Evolutionary conservation across 805 yeast species (phyloP).

Genomic region (Suhomyces emberorum): DNA sequence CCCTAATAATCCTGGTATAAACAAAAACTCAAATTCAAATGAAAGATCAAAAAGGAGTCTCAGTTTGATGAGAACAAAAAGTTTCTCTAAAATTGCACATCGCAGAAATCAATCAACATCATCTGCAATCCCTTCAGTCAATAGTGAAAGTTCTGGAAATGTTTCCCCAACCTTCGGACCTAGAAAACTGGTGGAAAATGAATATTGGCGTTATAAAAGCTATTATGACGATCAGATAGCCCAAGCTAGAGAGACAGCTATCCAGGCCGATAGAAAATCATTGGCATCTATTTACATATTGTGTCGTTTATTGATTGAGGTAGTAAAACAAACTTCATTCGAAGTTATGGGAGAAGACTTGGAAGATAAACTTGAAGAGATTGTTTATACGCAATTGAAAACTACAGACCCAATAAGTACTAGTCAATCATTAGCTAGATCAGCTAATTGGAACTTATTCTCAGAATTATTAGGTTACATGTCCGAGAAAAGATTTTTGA

Average conservation of each 20-base stretch:
- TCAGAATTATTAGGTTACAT: constrained; percentile 87
- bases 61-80: constrained; percentile 38
- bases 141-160: constrained; percentile 1
- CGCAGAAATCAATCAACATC: constrained; percentile 51
- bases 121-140: constrained; percentile 22
- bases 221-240: constrained; percentile 28
- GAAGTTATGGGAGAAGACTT: constrained; percentile 73
- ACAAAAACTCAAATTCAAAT: constrained; percentile 10
- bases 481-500: constrained; percentile 78
- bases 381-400: constrained; percentile 83
- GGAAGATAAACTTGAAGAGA: constrained; percentile 83
- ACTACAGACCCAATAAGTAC: constrained; percentile 80
- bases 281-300: constrained; percentile 82
- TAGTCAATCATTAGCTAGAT: constrained; percentile 62
- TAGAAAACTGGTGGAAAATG: constrained; percentile 11
- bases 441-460: constrained; percentile 91
- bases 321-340: constrained; percentile 82
- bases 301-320: constrained; percentile 89
- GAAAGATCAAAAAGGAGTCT: constrained; percentile 36
- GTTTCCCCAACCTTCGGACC: constrained; percentile 9
- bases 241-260: constrained; percentile 60
- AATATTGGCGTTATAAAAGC: constrained; percentile 19
- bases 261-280: constrained; percentile 83
- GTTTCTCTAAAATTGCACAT: constrained; percentile 40
- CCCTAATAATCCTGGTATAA: constrained; percentile 14